phyloP scores from a whole-genome alignment of 305 asterid genomes.

The Fraxinus paxiana region DNA sequence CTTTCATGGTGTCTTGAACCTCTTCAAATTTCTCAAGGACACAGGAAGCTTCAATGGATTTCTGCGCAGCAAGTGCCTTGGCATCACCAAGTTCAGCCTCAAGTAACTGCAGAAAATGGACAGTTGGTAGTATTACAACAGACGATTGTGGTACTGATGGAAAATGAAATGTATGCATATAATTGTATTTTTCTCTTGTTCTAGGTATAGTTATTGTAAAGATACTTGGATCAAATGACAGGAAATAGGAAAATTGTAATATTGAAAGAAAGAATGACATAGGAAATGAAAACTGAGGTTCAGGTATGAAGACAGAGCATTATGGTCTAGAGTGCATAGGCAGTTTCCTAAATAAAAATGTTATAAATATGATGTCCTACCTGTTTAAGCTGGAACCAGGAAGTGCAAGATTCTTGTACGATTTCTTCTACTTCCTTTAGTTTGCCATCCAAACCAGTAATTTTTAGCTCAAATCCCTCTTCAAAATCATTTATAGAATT shows the following conservation, averaged over 20 bases:
- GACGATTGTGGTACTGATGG: background rate
- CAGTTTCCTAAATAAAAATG: background rate
- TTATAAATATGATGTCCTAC: slow-evolving; percentile 34
- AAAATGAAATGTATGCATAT: background rate
- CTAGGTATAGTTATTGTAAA: background rate
- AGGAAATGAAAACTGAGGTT: slow-evolving; percentile 1
- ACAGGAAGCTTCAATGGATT: slow-evolving; percentile 79
- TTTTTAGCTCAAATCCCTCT: slow-evolving; percentile 44
- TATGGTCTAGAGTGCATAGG: background rate
- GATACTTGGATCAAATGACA: background rate
- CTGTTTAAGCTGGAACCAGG: slow-evolving; percentile 65
- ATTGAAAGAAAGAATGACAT: background rate
- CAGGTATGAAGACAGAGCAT: background rate
- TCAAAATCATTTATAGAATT: slow-evolving; percentile 55
- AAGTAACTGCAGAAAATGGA: slow-evolving; percentile 50
- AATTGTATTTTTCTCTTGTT: background rate
- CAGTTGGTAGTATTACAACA: background rate
- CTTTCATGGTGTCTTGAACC: slow-evolving; percentile 80
- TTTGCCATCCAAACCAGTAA: slow-evolving; percentile 50
- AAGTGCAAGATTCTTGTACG: slow-evolving; percentile 46
- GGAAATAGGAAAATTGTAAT: background rate
- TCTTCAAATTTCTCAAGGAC: slow-evolving; percentile 83
- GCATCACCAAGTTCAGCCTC: slow-evolving; percentile 82
- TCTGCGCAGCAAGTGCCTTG: slow-evolving; percentile 66
- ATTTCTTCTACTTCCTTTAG: slow-evolving; percentile 47